These are phyloP conservation scores for Geranium brycei DNA, from an alignment of 345 rosid species.

Conservation along the genomic window DNA sequence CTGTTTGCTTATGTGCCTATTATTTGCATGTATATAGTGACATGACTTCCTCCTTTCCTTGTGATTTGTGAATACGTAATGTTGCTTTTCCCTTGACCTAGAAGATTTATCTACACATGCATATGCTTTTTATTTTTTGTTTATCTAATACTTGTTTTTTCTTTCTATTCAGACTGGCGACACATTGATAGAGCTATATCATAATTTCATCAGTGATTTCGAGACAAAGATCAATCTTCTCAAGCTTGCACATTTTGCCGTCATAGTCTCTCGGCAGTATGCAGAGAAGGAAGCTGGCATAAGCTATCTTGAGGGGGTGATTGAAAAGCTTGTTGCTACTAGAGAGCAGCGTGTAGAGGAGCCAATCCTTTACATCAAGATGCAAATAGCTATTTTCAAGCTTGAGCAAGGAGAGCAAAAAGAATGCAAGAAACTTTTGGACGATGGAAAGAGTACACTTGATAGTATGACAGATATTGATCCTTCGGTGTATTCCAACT, in stretches of 20 bases:
- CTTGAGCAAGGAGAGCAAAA: slow-evolving; percentile 84
- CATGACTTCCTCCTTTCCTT: too few species aligned
- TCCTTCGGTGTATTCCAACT: slow-evolving; percentile 84
- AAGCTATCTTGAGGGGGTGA: slow-evolving; percentile 69
- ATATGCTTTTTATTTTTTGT: background rate
- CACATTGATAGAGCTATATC: slow-evolving; percentile 74
- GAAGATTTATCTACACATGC: too few species aligned
- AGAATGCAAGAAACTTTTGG: slow-evolving; percentile 82
- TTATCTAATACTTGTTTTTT: slow-evolving; percentile 2
- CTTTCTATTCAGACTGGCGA: slow-evolving; percentile 70
- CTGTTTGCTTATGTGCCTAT: too few species aligned
- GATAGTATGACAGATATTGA: slow-evolving; percentile 98
- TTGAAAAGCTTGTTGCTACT: slow-evolving; percentile 67
- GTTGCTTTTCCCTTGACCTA: too few species aligned
- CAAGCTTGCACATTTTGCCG: slow-evolving; percentile 95
- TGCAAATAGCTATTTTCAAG: slow-evolving; percentile 77
- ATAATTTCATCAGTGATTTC: slow-evolving; percentile 87
- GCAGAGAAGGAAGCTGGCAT: slow-evolving; percentile 91
- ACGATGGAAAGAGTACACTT: slow-evolving; percentile 71
- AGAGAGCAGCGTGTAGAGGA: slow-evolving; percentile 72
- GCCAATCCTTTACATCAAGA: slow-evolving; percentile 76
- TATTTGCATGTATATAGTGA: too few species aligned
- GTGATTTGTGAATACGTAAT: too few species aligned
- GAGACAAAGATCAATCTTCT: slow-evolving; percentile 97
- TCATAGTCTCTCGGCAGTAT: slow-evolving; percentile 80